Evolutionary conservation across 2,329 filamentous ascomycete species (phyloP), one percentile per base, ranked within the genome.

Genomic region (Epichloe amarillans): DNA sequence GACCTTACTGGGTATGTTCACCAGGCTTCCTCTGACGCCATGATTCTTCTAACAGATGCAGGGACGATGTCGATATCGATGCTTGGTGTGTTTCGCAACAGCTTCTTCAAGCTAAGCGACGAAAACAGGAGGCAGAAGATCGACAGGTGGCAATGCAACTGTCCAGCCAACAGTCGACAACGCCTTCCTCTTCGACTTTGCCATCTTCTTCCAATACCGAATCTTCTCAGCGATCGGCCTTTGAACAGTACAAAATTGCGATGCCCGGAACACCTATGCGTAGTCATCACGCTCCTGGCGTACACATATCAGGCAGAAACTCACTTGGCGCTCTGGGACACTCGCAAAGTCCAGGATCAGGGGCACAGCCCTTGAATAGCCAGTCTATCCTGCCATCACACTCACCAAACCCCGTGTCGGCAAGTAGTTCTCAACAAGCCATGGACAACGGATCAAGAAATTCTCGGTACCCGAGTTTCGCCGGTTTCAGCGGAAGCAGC

Each of bases 1-100:
- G 69, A 73, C 57, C 65, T 73, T 57, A 72, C 69, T 54, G 68
- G 68, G 64, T 69, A 64, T 52, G 62, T 53, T 37, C 38, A 2
- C n/a, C 17, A 8, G 14, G 21, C 21, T 36, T 11, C 15, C 8
- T 15, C 11, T 19, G 35, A 33, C 12, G 14, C 19, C 30, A 3
- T 23, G 17, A 41, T 11, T 35, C 26, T 26, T 26, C 17, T 42
- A 30, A 45, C 23, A 15, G 23, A 19, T 46, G 12, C 30, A 52
- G 51, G 66, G 64, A 67, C 38, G 66, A 68, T 58, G 64, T 68
- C 49, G 58, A 68, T 15, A 36, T 57, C 38, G 56, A 56, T 46
- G 53, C 61, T 19, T 56, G 54, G 10, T 55, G 52, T 36, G 56
- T 71, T 42, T 56, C 62, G 10, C 56, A 68, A 48, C 68, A 71